These are phyloP conservation scores for Suillus brevipes DNA, from an alignment of 768 basidiomycete genomes.

Conservation along the genomic window DNA sequence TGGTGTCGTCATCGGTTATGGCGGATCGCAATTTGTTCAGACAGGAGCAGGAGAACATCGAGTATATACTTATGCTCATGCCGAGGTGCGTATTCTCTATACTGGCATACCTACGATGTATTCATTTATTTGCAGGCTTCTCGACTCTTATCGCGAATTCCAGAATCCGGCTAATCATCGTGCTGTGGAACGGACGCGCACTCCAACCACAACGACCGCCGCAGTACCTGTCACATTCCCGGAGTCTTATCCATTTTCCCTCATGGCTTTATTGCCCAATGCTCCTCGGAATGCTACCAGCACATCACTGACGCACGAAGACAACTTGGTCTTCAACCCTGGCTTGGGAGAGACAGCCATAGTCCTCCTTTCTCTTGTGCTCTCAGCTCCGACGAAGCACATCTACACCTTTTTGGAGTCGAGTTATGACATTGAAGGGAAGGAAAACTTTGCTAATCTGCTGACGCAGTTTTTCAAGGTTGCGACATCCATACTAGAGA, in stretches of 20 bases:
- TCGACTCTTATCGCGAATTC: slow-evolving; percentile 88
- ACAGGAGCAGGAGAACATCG: slow-evolving; percentile 91
- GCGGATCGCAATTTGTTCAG: slow-evolving; percentile 60
- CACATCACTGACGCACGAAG: slow-evolving; percentile 43
- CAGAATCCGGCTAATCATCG: slow-evolving; percentile 64
- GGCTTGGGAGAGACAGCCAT: slow-evolving; percentile 84
- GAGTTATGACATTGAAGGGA: slow-evolving; percentile 86
- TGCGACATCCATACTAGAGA: slow-evolving; percentile 75
- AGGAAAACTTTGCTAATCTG: slow-evolving; percentile 69
- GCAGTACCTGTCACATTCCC: slow-evolving; percentile 83
- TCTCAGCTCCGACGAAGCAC: slow-evolving; percentile 77
- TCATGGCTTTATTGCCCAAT: slow-evolving; percentile 68
- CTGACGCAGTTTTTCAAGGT: slow-evolving; percentile 82
- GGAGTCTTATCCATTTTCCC: slow-evolving; percentile 89
- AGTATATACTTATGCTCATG: slow-evolving; percentile 77
- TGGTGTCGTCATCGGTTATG: slow-evolving; percentile 65
- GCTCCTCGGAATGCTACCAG: slow-evolving; percentile 43
- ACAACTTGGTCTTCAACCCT: slow-evolving; percentile 62
- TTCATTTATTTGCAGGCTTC: slow-evolving; percentile 49
- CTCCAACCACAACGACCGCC: slow-evolving; percentile 57
- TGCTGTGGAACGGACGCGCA: slow-evolving; percentile 67
- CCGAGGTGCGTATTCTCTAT: slow-evolving; percentile 59
- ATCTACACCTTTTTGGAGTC: slow-evolving; percentile 78
- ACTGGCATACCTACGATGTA: neutral
- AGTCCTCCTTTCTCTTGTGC: slow-evolving; percentile 78